These are phyloP conservation scores for Kuraishia piskuri DNA, from an alignment of 805 yeast genomes.

Conservation along the genomic window DNA sequence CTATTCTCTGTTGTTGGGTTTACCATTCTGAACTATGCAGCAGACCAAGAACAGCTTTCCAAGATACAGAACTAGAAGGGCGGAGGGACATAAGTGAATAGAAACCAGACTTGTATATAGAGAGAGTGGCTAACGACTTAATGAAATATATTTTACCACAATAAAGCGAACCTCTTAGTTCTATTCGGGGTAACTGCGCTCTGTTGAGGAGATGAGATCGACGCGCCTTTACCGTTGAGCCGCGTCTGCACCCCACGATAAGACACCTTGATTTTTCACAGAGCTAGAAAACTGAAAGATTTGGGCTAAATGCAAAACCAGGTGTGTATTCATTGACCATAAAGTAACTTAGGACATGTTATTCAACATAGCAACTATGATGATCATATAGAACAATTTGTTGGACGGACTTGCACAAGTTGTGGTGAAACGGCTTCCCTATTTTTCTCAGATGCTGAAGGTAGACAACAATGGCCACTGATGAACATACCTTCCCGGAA, in stretches of 20 bases:
- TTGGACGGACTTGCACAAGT: too few species aligned
- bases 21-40: slow-evolving; percentile 21
- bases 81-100: too few species aligned
- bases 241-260: not conserved
- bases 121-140: not conserved
- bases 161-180: too few species aligned
- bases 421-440: too few species aligned
- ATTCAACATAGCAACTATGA: too few species aligned
- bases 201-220: not conserved
- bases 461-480: not conserved
- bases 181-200: too few species aligned
- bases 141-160: not conserved
- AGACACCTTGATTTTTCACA: not conserved
- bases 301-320: too few species aligned
- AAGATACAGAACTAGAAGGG: not conserved
- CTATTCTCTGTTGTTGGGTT: slow-evolving; percentile 26
- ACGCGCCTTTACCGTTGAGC: not conserved
- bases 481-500: not conserved
- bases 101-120: not conserved
- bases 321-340: too few species aligned
- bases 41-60: slow-evolving; percentile 14
- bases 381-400: too few species aligned
- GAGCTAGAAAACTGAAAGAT: too few species aligned
- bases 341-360: too few species aligned
- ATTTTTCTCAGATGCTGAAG: too few species aligned